phyloP scores from a whole-genome alignment of 192 early-diverging fungal species.

The Umbelopsis ramanniana region DNA sequence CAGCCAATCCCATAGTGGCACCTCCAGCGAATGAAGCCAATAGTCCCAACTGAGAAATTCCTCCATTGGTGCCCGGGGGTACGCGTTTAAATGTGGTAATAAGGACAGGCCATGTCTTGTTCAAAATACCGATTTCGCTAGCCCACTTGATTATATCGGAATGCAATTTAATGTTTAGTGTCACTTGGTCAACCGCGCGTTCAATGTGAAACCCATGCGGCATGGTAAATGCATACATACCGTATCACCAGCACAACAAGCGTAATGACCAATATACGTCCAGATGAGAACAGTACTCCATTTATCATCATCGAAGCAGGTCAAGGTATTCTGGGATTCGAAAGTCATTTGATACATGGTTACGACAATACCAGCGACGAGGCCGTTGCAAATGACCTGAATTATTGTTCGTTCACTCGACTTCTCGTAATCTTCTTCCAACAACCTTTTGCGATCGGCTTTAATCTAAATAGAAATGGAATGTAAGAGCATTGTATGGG shows the following conservation, averaged over 20 bases:
- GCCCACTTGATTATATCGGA: conserved; percentile 63
- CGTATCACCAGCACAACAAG: conserved; percentile 62
- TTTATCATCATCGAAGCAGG: conserved; percentile 35
- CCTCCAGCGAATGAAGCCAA: conserved; percentile 80
- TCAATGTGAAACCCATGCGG: not conserved
- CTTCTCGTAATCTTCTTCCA: conserved; percentile 50
- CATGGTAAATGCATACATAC: conserved; percentile 34
- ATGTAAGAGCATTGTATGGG: not conserved
- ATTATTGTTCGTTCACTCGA: conserved; percentile 48
- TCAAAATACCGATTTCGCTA: conserved; percentile 87
- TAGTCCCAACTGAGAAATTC: conserved; percentile 74
- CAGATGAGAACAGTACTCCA: conserved; percentile 45
- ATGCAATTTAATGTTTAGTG: conserved; percentile 4
- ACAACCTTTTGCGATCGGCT: conserved; percentile 43
- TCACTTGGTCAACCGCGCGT: not conserved
- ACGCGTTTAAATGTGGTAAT: conserved; percentile 82
- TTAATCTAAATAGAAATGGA: conserved; percentile 34
- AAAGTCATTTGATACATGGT: conserved; percentile 46
- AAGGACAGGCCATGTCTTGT: conserved; percentile 71
- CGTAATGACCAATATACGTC: conserved; percentile 60
- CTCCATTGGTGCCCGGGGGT: conserved; percentile 93
- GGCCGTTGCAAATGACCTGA: conserved; percentile 58
- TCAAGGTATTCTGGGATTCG: conserved; percentile 29
- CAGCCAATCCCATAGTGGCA: conserved; percentile 65
- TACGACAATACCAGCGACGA: conserved; percentile 48